Base-by-base conservation (phyloP, 495 filamentous ascomycete genomes). In the Aspergillus heteromorphus region DNA sequence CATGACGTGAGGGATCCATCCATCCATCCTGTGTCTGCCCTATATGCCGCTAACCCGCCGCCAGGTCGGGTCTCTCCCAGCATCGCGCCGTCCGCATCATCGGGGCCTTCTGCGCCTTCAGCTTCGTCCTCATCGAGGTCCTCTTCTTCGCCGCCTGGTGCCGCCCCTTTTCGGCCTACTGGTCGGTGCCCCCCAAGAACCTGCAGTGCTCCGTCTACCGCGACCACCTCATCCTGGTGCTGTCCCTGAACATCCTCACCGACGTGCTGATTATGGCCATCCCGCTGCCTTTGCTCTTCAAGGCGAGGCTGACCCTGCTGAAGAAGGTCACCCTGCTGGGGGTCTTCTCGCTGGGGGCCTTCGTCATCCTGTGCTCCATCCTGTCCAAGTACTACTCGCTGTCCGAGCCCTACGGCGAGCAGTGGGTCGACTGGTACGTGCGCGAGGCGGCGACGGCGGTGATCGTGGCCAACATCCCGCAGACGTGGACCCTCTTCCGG, bases 331-430 rank as follows among this genome's bases (percentile, higher is more conserved):
- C 79, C 34, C 69, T 83, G 9, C 71, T 58, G 47, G 57, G 21
- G 45, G 52, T 69, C 47, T 69, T 71, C 63, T 61, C 55, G 19
- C 73, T 83, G n/a, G 82, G 80, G 27, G 59, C 78, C 49, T 83
- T 85, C 61, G 79, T 80, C 47, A 82, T 84, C 57, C 60, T 82
- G 27, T 75, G 72, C 53, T 76, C 76, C 3, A 62, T 79, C 19
- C 63, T 83, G 14, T 83, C 80, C 53, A 83, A 82, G 55, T 82
- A 77, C 63, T 83, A 83, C 67, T 78, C 70, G 30, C 80, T 83
- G 61, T 67, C 60, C 2, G 27, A 67, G 6, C 78, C 78, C 2
- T 81, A 75, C 55, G 72, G 72, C n/a, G 53, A 62, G 16, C 57
- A 70, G 14, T 83, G 80, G 78, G 72, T 75, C 2, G 79, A 73